Evolutionary conservation across 2,329 filamentous ascomycete genomes (phyloP).

Genomic region (Chrysosphaeria jannelii): DNA sequence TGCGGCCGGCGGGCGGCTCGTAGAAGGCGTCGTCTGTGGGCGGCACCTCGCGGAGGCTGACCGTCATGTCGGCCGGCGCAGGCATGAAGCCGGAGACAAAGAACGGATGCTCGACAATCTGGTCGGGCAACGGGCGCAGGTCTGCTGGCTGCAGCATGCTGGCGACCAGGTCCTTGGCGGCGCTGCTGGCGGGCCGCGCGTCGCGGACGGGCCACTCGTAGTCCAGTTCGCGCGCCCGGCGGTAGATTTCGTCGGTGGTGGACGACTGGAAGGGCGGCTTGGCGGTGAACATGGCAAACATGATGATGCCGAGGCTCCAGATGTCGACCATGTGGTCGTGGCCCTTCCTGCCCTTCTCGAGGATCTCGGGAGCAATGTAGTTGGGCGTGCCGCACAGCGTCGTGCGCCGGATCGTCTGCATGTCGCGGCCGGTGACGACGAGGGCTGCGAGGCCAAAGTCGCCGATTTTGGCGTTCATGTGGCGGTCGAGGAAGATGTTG

Average conservation of each 20-base stretch:
- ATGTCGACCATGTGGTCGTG: conserved; percentile 97
- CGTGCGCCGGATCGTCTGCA: conserved; percentile 54
- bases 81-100: conserved; percentile 54
- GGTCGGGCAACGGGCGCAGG: conserved; percentile 41
- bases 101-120: conserved; percentile 52
- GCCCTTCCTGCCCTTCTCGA: conserved; percentile 78
- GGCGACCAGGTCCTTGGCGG: conserved; percentile 51
- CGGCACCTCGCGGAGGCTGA: conserved; percentile 22
- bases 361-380: conserved; percentile 88
- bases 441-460: conserved; percentile 89
- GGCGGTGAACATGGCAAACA: conserved; percentile 92
- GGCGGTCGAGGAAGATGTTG: conserved; percentile 76
- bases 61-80: conserved; percentile 22
- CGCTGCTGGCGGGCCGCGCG: conserved; percentile 39
- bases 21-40: conserved; percentile 29
- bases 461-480: conserved; percentile 95
- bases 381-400: conserved; percentile 94
- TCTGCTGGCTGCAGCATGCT: conserved; percentile 49
- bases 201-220: conserved; percentile 51
- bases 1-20: conserved; percentile 14
- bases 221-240: conserved; percentile 34
- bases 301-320: conserved; percentile 93
- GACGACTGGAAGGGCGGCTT: conserved; percentile 89
- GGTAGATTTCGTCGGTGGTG: conserved; percentile 65
- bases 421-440: conserved; percentile 71